Base-by-base conservation (phyloP, 192 early-diverging fungal genomes). In the Backusella mclennaniae region DNA sequence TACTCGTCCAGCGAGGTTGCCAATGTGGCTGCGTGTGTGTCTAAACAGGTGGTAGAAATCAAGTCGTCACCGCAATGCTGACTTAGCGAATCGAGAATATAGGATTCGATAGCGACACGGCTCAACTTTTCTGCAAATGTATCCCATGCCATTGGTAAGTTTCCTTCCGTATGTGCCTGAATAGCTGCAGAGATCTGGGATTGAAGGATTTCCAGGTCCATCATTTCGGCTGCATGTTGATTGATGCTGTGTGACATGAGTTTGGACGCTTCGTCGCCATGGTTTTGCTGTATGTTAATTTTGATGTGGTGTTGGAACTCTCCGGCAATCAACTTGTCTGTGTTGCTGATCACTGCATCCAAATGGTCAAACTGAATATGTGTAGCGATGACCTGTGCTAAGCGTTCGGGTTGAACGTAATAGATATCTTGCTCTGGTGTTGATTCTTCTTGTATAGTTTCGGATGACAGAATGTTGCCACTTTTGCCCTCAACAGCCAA, bases 281-380 rank as follows among this genome's bases (percentile, higher is more conserved):
- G 26, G 35, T 6, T 35, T 35, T 68, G 66, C 41, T 78, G 59
- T 4, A 67, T 42, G 38, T 73, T 74, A 23, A 79, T 79, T 56
- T 75, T 44, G 35, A 79, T 56, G 35, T 79, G 78, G 12, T 75
- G 73, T 35, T 79, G 78, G 9, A 79, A 56, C 31, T 74, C 67
- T 6, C 23, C 19, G 15, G 73, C 67, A 15, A 74, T 79, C 17
- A 70, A n/a, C 15, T 79, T 71, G 35, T 74, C 67, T 35, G 67
- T 79, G 14, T 52, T 33, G 35, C 41, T 69, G 8, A 70, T 26
- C n/a, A 79, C 73, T 26, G 73, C 67, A 63, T 79, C 78, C 26
- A 79, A 68, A 46, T 79, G 78, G 19, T 79, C 78, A 70, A 74
- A 79, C 38, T 79, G 66, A 33, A 73, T 66, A 66, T 79, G 78